These are phyloP conservation scores for Neospermospora avenae DNA, from an alignment of 2,329 filamentous ascomycete species.

Conservation along the genomic window DNA sequence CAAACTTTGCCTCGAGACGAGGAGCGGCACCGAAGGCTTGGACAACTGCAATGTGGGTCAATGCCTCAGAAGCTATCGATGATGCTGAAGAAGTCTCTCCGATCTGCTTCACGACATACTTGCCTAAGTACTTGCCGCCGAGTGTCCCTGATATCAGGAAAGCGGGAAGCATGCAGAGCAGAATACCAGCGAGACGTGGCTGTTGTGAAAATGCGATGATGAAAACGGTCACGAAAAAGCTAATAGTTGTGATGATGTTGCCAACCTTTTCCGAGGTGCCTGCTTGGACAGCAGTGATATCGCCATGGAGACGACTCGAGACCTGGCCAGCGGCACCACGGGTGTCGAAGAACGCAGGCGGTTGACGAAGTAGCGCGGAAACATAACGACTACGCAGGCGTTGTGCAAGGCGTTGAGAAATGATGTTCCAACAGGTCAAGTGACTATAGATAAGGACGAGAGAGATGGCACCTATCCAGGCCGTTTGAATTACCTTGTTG, in stretches of 20 bases:
- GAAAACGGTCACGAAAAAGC: neutral
- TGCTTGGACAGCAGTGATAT: neutral
- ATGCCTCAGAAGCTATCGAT: neutral
- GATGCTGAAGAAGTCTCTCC: neutral
- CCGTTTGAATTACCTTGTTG: constrained; percentile 58
- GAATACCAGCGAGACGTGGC: neutral
- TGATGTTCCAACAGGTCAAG: constrained; percentile 7
- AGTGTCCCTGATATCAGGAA: neutral
- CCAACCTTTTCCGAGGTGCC: constrained; percentile 4
- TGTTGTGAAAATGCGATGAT: constrained; percentile 3
- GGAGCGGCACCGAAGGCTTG: constrained; percentile 43
- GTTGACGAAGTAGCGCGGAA: neutral
- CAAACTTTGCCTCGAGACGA: constrained; percentile 48
- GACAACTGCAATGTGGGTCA: neutral
- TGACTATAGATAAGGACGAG: constrained; percentile 3
- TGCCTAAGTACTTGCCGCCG: neutral
- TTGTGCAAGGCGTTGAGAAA: constrained; percentile 2
- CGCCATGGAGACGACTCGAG: neutral
- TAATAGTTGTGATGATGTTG: neutral
- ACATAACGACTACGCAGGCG: neutral
- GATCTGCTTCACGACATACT: neutral
- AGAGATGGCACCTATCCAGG: constrained; percentile 1
- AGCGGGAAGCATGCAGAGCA: neutral
- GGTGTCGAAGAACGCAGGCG: neutral
- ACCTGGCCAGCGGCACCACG: constrained; percentile 1